Base-by-base conservation (phyloP, 371 early-diverging fungal genomes). In the Apophysomyces trapeziformis region DNA sequence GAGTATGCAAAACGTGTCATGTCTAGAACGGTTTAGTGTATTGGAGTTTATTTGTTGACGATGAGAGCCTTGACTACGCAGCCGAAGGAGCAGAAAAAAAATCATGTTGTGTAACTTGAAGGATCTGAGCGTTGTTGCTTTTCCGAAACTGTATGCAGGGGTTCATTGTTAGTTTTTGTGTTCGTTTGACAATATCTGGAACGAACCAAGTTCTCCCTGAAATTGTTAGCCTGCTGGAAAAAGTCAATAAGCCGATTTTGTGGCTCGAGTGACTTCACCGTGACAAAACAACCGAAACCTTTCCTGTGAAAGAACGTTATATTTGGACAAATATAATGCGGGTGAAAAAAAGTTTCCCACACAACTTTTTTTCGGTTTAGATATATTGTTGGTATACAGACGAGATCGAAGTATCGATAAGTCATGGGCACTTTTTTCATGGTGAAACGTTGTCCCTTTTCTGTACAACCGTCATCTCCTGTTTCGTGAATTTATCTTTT, bases 101-200 rank as follows among this genome's bases (percentile, higher is more conserved):
- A 18, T 50, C 54, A 50, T 50, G 54, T 50, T 50, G 54, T 50
- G 54, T 50, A 50, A 50, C 54, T 50, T 26, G 32, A 50, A 26
- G 21, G 54, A 50, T 50, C 54, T 18, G 54, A 50, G 54, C 47
- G 21, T 21, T 50, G 8, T 26, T 26, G 32, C 32, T 26, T n/a
- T 50, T 26, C 21, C 54, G 54, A 50, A 50, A 50, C 54, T 4
- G 21, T n/a, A 50, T 50, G 54, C 54, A 50, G 54, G 54, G 54
- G 54, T 5, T 41, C 13, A 41, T 41, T 50, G 21, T 50, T 50
- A 50, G 9, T 21, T n/a, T 21, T 26, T 26, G 2, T 50, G n/a
- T 50, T 8, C 8, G 21, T 50, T 50, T 21, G 21, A 50, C 21
- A 18, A 21, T 21, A 16, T 9, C 54, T 50, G 54, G 54, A 41